Evolutionary conservation across 257 asterid genomes (phyloP), one percentile per base, ranked within the genome.

Genomic region (Perilla frutescens): DNA sequence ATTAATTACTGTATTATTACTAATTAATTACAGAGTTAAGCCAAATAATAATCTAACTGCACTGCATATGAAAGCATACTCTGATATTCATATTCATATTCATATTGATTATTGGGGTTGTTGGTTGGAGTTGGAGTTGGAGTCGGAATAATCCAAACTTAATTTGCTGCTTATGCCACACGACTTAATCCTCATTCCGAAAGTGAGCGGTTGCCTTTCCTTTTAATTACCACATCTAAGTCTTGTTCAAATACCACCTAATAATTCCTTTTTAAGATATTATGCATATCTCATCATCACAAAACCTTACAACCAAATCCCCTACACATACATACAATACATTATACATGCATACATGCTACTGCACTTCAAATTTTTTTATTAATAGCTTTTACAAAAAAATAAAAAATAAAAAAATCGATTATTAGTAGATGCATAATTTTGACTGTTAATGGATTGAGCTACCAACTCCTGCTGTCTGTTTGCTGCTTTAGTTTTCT

Each of bases 181-280:
- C 49, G 75, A 80, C 81, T 72, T 44, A 13, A 72, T 61, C 77
- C 75, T 62, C 61, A 53, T 71, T 48, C 59, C 9, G 87, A 91
- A 91, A 86, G 92, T 65, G 88, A 81, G 86, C 86, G 62, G 96
- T 91, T 89, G 90, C 68, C 41, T 85, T 89, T 85, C 96, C 57
- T 8, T 49, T 45, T 5, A 4, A 7, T 39, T 31, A 29, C 6
- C 7, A 14, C 13, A 32, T 39, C 40, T 39, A 4, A 49, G 61
- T 70, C 41, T 14, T 1, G 1, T 1, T 8, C 2, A n/a, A 12
- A 47, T 7, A 48, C 49, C 51, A 68, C 64, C 31, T 57, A 70
- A 58, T 51, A 10, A 32, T 48, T 57, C 60, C 56, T 58, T 37
- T 70, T 45, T n/a, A 47, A 8, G 43, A 7, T 9, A 10, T 15